Evolutionary conservation across 140 eudicot species (phyloP).

Genomic region (Senecio squalidus): DNA sequence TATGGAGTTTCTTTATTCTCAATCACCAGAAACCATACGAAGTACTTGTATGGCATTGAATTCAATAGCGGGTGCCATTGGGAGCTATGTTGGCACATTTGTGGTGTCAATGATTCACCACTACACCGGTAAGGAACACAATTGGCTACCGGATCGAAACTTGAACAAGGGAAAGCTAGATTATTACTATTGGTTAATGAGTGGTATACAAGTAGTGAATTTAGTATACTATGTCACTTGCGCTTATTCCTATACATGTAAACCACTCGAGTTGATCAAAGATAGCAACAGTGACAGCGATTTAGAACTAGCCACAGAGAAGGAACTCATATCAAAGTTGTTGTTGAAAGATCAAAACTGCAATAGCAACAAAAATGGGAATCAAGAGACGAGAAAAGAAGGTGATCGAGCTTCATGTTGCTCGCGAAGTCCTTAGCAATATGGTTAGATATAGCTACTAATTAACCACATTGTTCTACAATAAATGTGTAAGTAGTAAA

Average conservation of each 20-base stretch:
- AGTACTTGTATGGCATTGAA: conserved; percentile 68
- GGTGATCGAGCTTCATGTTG: background rate
- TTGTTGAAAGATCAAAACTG: conserved; percentile 11
- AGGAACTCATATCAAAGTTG: background rate
- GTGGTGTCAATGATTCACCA: conserved; percentile 66
- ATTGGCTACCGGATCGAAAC: conserved; percentile 84
- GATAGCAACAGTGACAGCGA: conserved; percentile 33
- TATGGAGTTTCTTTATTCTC: conserved; percentile 82
- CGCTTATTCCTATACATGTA: conserved; percentile 59
- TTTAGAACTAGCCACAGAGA: conserved; percentile 44
- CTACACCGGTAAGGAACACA: conserved; percentile 46
- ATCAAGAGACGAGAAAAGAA: conserved; percentile 19
- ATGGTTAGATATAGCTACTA: conserved; percentile 17
- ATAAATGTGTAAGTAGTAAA: background rate
- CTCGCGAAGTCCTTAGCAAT: background rate
- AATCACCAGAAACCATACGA: conserved; percentile 89
- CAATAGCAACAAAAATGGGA: conserved; percentile 17
- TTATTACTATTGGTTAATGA: conserved; percentile 70
- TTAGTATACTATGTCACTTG: conserved; percentile 58
- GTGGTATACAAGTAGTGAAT: conserved; percentile 64
- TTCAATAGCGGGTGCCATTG: conserved; percentile 46
- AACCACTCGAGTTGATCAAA: conserved; percentile 51
- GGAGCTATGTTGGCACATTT: conserved; percentile 58
- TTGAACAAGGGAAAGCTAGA: conserved; percentile 75
- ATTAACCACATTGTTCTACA: conserved; percentile 12